These are phyloP conservation scores for Brasenia schreberi DNA, from an alignment of 164 flowering plant species.

Conservation along the genomic window DNA sequence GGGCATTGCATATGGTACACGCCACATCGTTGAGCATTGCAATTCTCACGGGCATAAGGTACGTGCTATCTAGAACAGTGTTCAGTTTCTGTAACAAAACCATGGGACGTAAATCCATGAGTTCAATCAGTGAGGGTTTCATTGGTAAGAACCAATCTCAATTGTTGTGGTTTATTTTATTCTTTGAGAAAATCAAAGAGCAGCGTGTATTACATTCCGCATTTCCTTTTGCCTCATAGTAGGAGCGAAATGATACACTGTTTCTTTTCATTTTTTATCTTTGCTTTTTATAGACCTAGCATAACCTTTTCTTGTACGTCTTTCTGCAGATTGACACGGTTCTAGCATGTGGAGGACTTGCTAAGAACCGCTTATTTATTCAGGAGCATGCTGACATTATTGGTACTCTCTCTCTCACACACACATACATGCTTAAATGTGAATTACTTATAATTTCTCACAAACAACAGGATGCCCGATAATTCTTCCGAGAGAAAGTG, in stretches of 20 bases:
- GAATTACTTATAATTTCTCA: neutral
- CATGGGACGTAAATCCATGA: no score
- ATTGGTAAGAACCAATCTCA: no score
- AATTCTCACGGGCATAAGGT: conserved; percentile 88
- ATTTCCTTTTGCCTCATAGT: no score
- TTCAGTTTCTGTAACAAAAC: no score
- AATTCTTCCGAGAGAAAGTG: conserved; percentile 78
- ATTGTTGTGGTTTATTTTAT: no score
- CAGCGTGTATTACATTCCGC: no score
- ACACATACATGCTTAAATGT: neutral
- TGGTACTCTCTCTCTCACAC: conserved; percentile 30
- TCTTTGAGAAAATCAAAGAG: no score
- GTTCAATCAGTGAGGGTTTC: no score
- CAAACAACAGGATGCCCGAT: conserved; percentile 58
- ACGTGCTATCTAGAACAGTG: neutral
- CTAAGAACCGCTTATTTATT: conserved; percentile 63
- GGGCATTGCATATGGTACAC: conserved; percentile 93
- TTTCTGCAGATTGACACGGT: conserved; percentile 63
- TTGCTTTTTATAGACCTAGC: neutral
- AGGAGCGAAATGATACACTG: no score
- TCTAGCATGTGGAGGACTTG: conserved; percentile 94
- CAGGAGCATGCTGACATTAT: conserved; percentile 87
- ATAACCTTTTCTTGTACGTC: neutral
- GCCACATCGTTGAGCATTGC: conserved; percentile 95
- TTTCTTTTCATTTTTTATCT: neutral